These are phyloP conservation scores for Leptographium procerum DNA, from an alignment of 2,329 filamentous ascomycete genomes.

Conservation along the genomic window DNA sequence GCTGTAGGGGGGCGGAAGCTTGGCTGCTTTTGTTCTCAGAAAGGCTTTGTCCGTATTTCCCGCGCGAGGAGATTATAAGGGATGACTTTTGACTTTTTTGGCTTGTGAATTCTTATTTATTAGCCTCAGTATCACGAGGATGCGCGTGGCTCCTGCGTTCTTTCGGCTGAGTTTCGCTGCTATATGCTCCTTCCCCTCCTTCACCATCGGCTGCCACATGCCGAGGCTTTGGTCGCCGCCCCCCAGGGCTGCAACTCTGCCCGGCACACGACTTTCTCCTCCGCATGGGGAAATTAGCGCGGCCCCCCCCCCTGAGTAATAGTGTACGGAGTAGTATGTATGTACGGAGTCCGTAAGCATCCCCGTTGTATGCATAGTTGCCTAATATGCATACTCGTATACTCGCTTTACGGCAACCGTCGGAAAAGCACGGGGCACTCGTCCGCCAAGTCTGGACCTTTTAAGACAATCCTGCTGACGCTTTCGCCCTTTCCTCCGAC, in stretches of 20 bases:
- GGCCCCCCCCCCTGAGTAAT: background rate
- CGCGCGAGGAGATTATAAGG: too few species aligned
- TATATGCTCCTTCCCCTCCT: background rate
- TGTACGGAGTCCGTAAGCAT: too few species aligned
- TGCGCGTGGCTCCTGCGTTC: background rate
- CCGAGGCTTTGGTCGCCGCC: conserved; percentile 4
- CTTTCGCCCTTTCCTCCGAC: conserved; percentile 1
- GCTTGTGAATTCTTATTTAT: too few species aligned
- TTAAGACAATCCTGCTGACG: background rate
- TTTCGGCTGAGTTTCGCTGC: background rate
- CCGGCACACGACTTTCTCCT: background rate
- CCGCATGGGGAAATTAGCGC: background rate
- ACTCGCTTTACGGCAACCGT: background rate
- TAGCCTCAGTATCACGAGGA: background rate
- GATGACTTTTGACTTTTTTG: too few species aligned
- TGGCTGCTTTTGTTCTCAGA: too few species aligned
- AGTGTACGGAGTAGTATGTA: background rate
- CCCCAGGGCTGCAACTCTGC: background rate
- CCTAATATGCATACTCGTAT: background rate
- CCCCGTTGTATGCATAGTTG: background rate
- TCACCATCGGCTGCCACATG: conserved; percentile 3
- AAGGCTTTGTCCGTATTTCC: too few species aligned
- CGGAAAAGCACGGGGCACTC: conserved; percentile 10
- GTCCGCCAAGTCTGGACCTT: background rate
- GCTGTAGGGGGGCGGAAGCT: background rate